phyloP scores from a whole-genome alignment of 805 yeast genomes.

The Schwanniomyces occidentalis region DNA sequence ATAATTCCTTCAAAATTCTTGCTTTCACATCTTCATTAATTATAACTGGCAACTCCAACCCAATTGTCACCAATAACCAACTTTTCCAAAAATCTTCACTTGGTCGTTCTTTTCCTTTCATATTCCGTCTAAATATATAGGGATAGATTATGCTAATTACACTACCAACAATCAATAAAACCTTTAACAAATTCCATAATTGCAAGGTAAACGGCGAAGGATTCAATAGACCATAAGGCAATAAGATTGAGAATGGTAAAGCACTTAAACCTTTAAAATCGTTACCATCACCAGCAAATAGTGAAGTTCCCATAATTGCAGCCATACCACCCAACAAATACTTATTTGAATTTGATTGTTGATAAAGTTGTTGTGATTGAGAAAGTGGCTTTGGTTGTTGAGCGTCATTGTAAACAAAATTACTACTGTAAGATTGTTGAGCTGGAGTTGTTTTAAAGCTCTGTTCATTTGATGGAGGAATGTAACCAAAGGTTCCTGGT shows the following conservation, averaged over 20 bases:
- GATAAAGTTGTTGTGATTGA: conserved; percentile 10
- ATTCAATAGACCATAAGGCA: conserved; percentile 17
- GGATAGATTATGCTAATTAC: conserved; percentile 17
- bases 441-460: conserved; percentile 19
- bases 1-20: conserved; percentile 15
- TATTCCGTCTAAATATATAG: conserved; percentile 7
- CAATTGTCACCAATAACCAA: conserved; percentile 29
- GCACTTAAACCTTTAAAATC: conserved; percentile 50
- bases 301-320: conserved; percentile 60
- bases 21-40: conserved; percentile 15
- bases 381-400: background rate
- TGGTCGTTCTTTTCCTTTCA: background rate
- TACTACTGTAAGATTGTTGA: conserved; percentile 12
- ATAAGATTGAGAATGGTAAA: conserved; percentile 34
- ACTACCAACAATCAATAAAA: conserved; percentile 22
- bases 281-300: conserved; percentile 49
- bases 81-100: conserved; percentile 7
- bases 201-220: conserved; percentile 24
- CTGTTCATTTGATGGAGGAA: conserved; percentile 17
- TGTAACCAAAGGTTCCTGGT: conserved; percentile 18
- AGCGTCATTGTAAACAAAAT: conserved; percentile 9
- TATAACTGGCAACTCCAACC: conserved; percentile 27
- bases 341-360: conserved; percentile 36
- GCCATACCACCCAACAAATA: conserved; percentile 64
- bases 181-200: conserved; percentile 22